Base-by-base conservation (phyloP, 108 stramenopile genomes). In the Skeletonema menzelii region DNA sequence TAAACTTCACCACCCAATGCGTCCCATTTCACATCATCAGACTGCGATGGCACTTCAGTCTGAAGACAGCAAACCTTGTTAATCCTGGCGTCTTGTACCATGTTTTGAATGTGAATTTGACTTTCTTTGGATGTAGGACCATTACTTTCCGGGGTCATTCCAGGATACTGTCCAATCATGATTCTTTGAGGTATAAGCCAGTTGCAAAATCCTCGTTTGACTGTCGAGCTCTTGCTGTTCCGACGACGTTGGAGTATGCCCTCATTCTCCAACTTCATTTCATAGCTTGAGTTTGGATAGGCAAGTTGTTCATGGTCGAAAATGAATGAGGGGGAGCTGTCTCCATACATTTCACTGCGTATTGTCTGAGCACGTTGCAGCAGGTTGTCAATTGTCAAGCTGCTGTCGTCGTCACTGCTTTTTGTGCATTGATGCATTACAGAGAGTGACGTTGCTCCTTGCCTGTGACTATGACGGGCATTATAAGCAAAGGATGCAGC, bases 91-190 rank as follows among this genome's bases (percentile, higher is more conserved):
- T 76, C 57, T 22, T 42, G 46, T 15, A 86, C 69, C 63, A 89
- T 73, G 19, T 56, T 77, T 75, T 67, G 56, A 17, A 89, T 69
- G 38, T 89, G 88, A 4, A n/a, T 10, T 47, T 42, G 47, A 27
- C 77, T 63, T 65, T 89, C 85, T 3, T 71, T 49, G 11, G 12
- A 19, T 15, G 78, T 69, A 7, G 88, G 84, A 27, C 84, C 84
- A 59, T 80, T 66, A 1, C 27, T 35, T 68, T 86, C 88, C 1
- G 88, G 88, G 31, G 78, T 85, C 69, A 72, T 74, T 26, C 87
- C 89, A 4, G 89, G 89, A 75, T 90, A 87, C 60, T 84, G 85
- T 10, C 89, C 89, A n/a, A 90, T 78, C 85, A 90, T 87, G 38
- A 90, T 65, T 67, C 24, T 60, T n/a, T 83, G 34, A 1, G 89